Evolutionary conservation across 2,329 filamentous ascomycete genomes (phyloP).

Genomic region (Hypoxylon sp.): DNA sequence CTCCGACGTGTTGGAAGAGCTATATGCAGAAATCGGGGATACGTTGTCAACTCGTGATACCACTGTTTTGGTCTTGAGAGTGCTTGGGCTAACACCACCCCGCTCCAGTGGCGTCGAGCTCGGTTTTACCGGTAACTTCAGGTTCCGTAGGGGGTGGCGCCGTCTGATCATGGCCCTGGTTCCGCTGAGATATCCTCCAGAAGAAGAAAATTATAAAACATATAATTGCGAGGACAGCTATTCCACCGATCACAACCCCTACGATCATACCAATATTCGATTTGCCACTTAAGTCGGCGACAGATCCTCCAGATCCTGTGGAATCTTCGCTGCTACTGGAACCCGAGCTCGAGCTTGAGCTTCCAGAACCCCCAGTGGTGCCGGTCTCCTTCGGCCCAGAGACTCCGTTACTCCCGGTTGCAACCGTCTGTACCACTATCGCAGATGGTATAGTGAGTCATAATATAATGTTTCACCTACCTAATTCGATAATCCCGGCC

Average conservation of each 20-base stretch:
- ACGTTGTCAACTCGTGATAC: constrained; percentile 37
- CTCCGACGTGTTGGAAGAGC: constrained; percentile 35
- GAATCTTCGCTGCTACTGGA: constrained; percentile 15
- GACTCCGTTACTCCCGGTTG: constrained; percentile 23
- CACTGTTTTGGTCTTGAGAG: constrained; percentile 18
- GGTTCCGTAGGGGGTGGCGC: not conserved
- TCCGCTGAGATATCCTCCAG: constrained; percentile 40
- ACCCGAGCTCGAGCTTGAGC: constrained; percentile 40
- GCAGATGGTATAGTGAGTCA: constrained; percentile 22
- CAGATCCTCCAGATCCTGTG: constrained; percentile 12
- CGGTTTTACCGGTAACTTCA: constrained; percentile 39
- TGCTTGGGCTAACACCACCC: constrained; percentile 34
- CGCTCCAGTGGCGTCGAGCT: constrained; percentile 44
- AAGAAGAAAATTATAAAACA: constrained; percentile 54
- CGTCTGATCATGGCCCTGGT: constrained; percentile 13
- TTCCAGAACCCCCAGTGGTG: constrained; percentile 21
- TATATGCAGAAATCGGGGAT: constrained; percentile 45
- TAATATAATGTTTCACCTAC: constrained; percentile 32
- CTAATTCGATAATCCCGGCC: constrained; percentile 57
- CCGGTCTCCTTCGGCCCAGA: constrained; percentile 36
- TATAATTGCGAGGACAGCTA: constrained; percentile 50
- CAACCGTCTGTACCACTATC: constrained; percentile 44
- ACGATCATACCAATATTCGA: constrained; percentile 46
- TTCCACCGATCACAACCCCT: constrained; percentile 51
- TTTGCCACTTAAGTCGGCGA: constrained; percentile 36